Base-by-base conservation (phyloP, 1,139 yeast genomes). In the Blastobotrys apis region DNA sequence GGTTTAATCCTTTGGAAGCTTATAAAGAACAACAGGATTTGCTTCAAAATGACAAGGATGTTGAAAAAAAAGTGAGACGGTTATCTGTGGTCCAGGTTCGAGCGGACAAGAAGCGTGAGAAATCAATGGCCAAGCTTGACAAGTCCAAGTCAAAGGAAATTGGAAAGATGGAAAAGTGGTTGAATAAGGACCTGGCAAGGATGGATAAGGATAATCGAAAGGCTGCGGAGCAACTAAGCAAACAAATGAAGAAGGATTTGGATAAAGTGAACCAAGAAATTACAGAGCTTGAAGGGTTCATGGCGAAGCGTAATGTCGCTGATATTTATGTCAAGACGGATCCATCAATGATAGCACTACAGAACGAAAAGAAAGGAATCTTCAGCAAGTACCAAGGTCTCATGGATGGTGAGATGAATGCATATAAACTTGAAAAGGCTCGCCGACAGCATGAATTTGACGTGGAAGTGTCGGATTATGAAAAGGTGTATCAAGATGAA, bases 41-140 rank as follows among this genome's bases (percentile, higher is more conserved):
- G 26, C 58, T 73, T 37, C 72, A 67, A 38, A 72, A 72, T 35
- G 82, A 76, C 43, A 80, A 74, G 47, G 43, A 39, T 10, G 13
- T 33, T 9, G 30, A 33, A 17, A 17, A 32, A 17, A 27, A 21
- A 17, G 33, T 39, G 20, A 39, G 29, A 27, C 16, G 33, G 13
- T 23, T 39, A 21, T 33, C 37, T 27, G 37, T 16, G 2, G 72
- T 80, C 46, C 73, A 72, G 59, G 72, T 80, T 51, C 22, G 21
- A 21, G 45, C 45, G 4, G 38, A 42, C 23, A 42, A 42, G 37
- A 31, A 9, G 17, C 31, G 33, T 5, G 38, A 32, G 17, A 31
- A 37, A 33, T 17, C 21, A 10, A 32, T 42, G 13, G 37, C 20
- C 21, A 42, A 42, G 27, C 41, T 42, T 13, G 41, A 42, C 35